Percentiles rank a stretch among this genome's conserved stretches.
Conservation (phyloP, 805 yeast species). For the Grigorovia jiainica region DNA sequence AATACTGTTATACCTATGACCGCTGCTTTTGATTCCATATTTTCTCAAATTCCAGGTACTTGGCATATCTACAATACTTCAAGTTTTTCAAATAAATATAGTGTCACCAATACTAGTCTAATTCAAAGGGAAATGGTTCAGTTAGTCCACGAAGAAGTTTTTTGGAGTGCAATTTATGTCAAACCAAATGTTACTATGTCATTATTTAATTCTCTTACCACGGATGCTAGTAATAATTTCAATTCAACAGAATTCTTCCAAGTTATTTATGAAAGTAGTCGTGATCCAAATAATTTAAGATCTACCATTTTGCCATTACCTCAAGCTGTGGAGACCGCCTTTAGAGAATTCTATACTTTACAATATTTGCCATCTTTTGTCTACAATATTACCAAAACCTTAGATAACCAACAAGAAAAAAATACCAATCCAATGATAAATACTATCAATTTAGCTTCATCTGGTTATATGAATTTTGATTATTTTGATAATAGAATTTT, state of each 20-base stretch:
- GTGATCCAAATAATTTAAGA: conserved; percentile 46
- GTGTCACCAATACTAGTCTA: conserved; percentile 3
- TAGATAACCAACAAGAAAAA: too few relatives aligned
- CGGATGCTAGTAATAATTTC: conserved; percentile 10
- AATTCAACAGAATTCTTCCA: conserved; percentile 25
- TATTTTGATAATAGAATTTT: conserved; percentile 41
- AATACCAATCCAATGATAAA: too few relatives aligned
- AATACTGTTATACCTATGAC: not conserved
- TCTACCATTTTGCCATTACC: conserved; percentile 38
- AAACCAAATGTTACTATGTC: conserved; percentile 35
- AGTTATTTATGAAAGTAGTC: conserved; percentile 49
- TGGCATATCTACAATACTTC: conserved; percentile 25
- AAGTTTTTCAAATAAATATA: conserved; percentile 14
- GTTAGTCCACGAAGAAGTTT: conserved; percentile 43
- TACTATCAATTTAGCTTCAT: conserved; percentile 5
- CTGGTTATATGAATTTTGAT: conserved; percentile 28
- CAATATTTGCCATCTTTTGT: conserved; percentile 14
- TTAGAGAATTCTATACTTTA: conserved; percentile 2
- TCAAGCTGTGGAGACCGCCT: conserved; percentile 25
- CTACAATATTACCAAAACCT: conserved; percentile 6
- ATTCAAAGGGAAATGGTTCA: conserved; percentile 32
- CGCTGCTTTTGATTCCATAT: not conserved
- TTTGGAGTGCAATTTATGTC: conserved; percentile 57
- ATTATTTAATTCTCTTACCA: conserved; percentile 18
- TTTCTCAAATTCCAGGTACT: conserved; percentile 12